Evolutionary conservation across 1,284 basidiomycete genomes (phyloP), one percentile per base, ranked within the genome.

Genomic region (Sporisorium graminicola): DNA sequence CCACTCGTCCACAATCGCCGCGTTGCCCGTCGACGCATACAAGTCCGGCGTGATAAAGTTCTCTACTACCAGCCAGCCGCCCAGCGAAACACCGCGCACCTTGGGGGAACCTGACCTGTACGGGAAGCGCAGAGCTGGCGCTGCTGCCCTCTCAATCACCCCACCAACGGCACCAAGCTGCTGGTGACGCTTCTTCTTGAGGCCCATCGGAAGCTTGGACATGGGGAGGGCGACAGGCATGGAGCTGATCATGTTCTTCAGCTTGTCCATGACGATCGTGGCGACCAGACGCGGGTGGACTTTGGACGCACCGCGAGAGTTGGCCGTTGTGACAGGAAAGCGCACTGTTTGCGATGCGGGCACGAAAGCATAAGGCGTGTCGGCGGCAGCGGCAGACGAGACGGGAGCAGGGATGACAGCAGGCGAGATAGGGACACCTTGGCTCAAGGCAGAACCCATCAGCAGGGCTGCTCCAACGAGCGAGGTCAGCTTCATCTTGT

Each of bases 1-100:
- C 88, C 90, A 97, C 86, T 97, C 93, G 85, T 95, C 94, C 62
- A 94, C 69, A 31, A 85, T 81, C 14, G 78, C 63, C 22, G 70
- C n/a, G 55, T 84, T 82, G 44, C 75, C 76, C 24, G 78, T 74
- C 31, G 68, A 44, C 33, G 65, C 65, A 57, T 95, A 98, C n/a
- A 85, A 31, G 20, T 58, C 60, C 5, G 83, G 83, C 13, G 82
- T 77, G 51, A 85, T 85, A 13, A 75, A 85, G 43, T 76, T 60
- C 50, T 85, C 83, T 10, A 78, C 58, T 7, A 84, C 82, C 47
- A 85, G 63, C 82, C 83, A 85, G n/a, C 83, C 83, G 20, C 82
- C 83, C 35, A 85, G 55, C 50, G 78, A 77, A 13, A 85, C 83
- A 40, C 83, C 74, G 31, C 82, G 79, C 13, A 83, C 63, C 57